phyloP scores from a whole-genome alignment of 2,329 filamentous ascomycete species.

The Cladosporium sp. region DNA sequence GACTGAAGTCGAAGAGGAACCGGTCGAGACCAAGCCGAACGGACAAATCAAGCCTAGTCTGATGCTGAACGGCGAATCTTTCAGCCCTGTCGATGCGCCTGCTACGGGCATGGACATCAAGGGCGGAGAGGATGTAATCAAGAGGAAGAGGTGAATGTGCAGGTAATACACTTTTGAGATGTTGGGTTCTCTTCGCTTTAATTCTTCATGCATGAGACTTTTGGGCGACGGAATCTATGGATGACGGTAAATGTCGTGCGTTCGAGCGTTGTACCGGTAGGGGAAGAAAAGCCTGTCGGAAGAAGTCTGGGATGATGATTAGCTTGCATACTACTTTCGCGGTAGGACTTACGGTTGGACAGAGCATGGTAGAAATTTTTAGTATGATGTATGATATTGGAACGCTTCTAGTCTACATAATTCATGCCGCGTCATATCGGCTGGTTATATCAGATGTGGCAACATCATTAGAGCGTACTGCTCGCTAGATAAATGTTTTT shows the following conservation, averaged over 20 bases:
- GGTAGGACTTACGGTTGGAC: neutral
- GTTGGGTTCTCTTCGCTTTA: neutral
- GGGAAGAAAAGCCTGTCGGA: neutral
- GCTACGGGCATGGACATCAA: constrained; percentile 8
- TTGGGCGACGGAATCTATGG: too few species aligned
- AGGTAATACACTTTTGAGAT: neutral
- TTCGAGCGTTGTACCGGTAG: neutral
- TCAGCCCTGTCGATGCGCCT: constrained; percentile 15
- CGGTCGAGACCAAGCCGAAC: constrained; percentile 1
- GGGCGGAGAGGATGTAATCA: constrained; percentile 11
- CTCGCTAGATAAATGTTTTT: too few species aligned
- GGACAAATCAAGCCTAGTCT: constrained; percentile 16
- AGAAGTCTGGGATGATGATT: neutral
- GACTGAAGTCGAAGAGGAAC: constrained; percentile 39
- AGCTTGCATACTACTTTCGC: neutral
- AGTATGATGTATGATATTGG: constrained; percentile 1
- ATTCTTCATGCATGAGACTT: neutral
- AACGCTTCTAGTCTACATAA: neutral
- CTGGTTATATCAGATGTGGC: too few species aligned
- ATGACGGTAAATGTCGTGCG: neutral
- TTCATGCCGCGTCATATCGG: neutral
- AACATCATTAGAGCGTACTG: too few species aligned
- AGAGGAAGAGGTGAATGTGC: constrained; percentile 4
- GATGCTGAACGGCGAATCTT: constrained; percentile 18
- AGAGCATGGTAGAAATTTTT: neutral